Base-by-base conservation (phyloP, 139 green algal genomes). In the Pleodorina starrii region DNA sequence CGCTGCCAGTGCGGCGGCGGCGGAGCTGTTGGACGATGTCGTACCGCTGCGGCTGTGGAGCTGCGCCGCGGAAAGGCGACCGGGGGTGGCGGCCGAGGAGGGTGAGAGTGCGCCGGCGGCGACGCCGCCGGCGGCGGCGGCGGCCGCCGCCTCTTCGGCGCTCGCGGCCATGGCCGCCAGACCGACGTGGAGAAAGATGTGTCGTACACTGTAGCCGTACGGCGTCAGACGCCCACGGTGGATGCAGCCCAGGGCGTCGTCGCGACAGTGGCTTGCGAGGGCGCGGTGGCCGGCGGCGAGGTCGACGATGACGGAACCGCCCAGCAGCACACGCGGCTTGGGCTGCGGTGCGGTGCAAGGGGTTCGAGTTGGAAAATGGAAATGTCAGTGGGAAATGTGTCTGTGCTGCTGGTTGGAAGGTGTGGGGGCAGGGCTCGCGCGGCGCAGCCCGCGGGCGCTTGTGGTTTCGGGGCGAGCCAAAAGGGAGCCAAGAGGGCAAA, bases 121-220 rank as follows among this genome's bases (percentile, higher is more conserved):
- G 21, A 11, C 17, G 42, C 40, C 6, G 40, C 38, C 71, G 72
- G 23, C 38, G 42, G 14, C 42, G 27, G 40, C 40, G 40, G 17
- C 19, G 40, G 40, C 40, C 2, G 40, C 32, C 10, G 35, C 69
- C 36, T 84, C 76, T 10, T n/a, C 48, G 5, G 78, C 78, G 78
- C 11, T 44, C 21, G 79, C 79, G 23, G 79, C 57, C 40, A 86
- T 63, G 9, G 79, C 79, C 10, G 79, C 79, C 25, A 86, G 59
- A 12, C 79, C 79, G 14, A 86, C 79, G 38, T 86, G 79, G 25
- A 86, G 59, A 40, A 86, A 86, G 36, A 86, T 17, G 79, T 86
- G 79, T 23, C 79, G 79, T 36, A 59, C 23, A 50, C 36, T 43
- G 59, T 86, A 86, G 27, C 57, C 16, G 19, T 36, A n/a, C 14